Base-by-base conservation (phyloP, 306 rosid species). In the Prunus fruticosa region DNA sequence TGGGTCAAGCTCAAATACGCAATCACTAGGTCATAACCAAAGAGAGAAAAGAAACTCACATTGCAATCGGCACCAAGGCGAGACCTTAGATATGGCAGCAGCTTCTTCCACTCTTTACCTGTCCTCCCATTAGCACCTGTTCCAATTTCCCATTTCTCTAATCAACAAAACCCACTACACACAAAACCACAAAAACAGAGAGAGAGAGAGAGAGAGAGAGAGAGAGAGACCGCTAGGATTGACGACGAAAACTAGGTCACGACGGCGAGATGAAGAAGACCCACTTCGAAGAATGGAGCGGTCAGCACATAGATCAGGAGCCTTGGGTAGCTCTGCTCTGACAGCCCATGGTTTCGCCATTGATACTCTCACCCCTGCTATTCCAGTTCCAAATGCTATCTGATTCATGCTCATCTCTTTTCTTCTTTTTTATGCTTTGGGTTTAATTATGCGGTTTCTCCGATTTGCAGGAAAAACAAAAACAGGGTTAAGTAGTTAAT, bases 41-140 rank as follows among this genome's bases (percentile, higher is more conserved):
- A 74, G 72, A 75, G 49, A 56, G 67, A 64, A 32, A 12, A 16
- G 3, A 70, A 69, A 64, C 92, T 82, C 83, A 95, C 97, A 79
- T 92, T 90, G 78, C 83, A 92, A 49, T 92, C 90, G 76, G 81
- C 78, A 78, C 85, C 86, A 67, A 95, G 91, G 76, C 99, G 97
- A 79, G 93, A 90, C 79, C 84, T 83, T 50, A 95, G 82, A 84
- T 85, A 88, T 0, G 99, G 99, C 82, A 95, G 87, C 75, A 95
- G 80, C 86, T 88, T 91, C 86, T 92, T 90, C 99, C 99, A 95
- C 80, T 95, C 92, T 73, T 84, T 87, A 52, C 87, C 90, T 1
- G 99, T 89, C 75, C 87, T 85, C 38, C 99, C 99, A 89, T 95
- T 95, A 54, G 96, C 96, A 78, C 97, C 97, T 95, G 84, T 81